Conservation (phyloP, 768 basidiomycete genomes). For the Exsudoporus frostii region DNA sequence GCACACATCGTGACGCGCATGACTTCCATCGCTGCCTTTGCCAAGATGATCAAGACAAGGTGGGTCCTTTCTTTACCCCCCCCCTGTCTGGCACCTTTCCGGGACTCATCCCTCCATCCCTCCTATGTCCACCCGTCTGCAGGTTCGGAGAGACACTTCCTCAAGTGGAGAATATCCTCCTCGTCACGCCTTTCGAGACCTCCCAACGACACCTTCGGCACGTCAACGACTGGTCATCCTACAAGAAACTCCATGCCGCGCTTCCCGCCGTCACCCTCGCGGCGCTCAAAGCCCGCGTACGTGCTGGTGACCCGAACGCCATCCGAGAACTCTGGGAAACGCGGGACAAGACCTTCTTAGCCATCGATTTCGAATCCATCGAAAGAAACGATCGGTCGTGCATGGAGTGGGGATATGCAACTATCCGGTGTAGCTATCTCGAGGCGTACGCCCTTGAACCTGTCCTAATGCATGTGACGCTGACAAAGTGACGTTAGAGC, state of each 20-base stretch:
- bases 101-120: neutral
- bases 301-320: constrained; percentile 61
- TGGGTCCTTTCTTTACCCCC: constrained; percentile 20
- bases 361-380: constrained; percentile 72
- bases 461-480: neutral
- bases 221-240: constrained; percentile 62
- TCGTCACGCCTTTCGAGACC: constrained; percentile 67
- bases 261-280: constrained; percentile 67
- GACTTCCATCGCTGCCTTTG: constrained; percentile 66
- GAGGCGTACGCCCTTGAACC: constrained; percentile 49
- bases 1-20: constrained; percentile 80
- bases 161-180: constrained; percentile 67
- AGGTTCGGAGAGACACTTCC: constrained; percentile 76
- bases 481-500: constrained; percentile 37
- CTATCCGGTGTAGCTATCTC: constrained; percentile 68
- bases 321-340: constrained; percentile 66
- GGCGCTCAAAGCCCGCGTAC: constrained; percentile 62
- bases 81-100: neutral
- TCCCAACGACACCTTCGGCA: constrained; percentile 65
- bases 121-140: neutral
- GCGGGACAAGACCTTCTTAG: constrained; percentile 70
- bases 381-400: constrained; percentile 68
- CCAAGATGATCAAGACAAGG: constrained; percentile 86
- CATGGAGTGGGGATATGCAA: constrained; percentile 82
- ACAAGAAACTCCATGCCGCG: constrained; percentile 67